Percentiles rank a stretch among this genome's conserved stretches.
These are phyloP conservation scores for Prototheca wickerhamii DNA, from an alignment of 163 green algal species.

Conservation along the genomic window DNA sequence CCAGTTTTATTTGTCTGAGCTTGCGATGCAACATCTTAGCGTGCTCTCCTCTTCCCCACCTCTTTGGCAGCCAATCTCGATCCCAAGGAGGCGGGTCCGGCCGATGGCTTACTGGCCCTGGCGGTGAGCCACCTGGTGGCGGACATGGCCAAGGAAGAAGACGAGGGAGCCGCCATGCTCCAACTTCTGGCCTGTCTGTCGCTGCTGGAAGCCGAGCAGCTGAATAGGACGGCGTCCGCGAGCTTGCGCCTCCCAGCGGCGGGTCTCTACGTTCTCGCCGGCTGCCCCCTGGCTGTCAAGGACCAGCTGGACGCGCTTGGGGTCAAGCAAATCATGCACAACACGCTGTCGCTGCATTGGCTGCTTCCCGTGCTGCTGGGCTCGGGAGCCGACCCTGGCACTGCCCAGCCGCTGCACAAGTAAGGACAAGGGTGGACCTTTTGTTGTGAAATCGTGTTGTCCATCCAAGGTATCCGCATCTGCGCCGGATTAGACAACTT, in stretches of 20 bases:
- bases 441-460: no score
- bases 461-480: no score
- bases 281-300: conserved; percentile 26
- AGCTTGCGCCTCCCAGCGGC: conserved; percentile 30
- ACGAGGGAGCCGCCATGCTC: background rate
- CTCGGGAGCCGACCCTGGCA: background rate
- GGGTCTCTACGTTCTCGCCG: conserved; percentile 42
- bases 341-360: conserved; percentile 61
- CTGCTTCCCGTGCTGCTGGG: conserved; percentile 47
- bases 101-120: conserved; percentile 58
- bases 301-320: conserved; percentile 41
- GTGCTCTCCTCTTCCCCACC: background rate
- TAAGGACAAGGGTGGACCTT: background rate
- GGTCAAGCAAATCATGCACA: conserved; percentile 69
- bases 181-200: conserved; percentile 19
- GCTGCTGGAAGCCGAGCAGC: conserved; percentile 28
- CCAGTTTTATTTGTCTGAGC: no score
- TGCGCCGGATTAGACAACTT: no score
- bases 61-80: conserved; percentile 39
- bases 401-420: background rate
- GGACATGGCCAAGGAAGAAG: background rate
- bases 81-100: conserved; percentile 59
- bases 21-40: no score
- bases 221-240: conserved; percentile 28
- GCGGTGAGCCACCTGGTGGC: conserved; percentile 40